Conservation (phyloP, 257 asterid species). For the Solanum appendiculatum region DNA sequence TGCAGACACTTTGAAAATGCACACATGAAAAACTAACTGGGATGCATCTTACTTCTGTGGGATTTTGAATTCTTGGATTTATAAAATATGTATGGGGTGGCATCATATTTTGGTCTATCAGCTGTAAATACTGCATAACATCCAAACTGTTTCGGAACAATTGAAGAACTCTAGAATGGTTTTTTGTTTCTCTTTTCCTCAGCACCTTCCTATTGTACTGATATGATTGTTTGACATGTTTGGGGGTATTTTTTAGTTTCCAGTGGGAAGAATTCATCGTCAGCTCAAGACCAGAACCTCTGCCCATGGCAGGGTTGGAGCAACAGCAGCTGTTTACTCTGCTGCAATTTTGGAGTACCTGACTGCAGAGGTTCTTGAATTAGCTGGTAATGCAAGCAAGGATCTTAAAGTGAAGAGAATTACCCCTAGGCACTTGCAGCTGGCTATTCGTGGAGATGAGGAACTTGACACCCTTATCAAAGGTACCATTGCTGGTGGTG, state of each 20-base stretch:
- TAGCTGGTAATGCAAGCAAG: conserved; percentile 97
- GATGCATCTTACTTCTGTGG: not conserved
- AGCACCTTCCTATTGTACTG: not conserved
- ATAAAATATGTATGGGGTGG: not conserved
- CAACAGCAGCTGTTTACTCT: conserved; percentile 90
- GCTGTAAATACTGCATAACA: not conserved
- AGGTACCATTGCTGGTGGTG: conserved; percentile 97
- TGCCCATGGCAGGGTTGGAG: conserved; percentile 94
- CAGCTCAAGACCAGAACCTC: conserved; percentile 78
- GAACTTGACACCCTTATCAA: conserved; percentile 96
- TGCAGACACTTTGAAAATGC: not conserved
- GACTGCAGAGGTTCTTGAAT: conserved; percentile 91
- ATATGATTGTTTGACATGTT: not conserved
- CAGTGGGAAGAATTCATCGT: conserved; percentile 94
- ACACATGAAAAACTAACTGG: not conserved
- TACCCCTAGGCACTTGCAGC: conserved; percentile 86
- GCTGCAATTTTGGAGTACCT: conserved; percentile 94
- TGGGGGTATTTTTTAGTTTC: conserved; percentile 48
- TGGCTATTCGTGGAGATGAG: conserved; percentile 97
- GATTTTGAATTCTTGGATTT: not conserved
- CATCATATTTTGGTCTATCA: not conserved
- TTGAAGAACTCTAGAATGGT: not conserved
- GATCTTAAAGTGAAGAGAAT: conserved; percentile 95
- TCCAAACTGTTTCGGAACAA: not conserved
- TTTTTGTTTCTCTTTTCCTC: not conserved